phyloP scores from a whole-genome alignment of 2,329 filamentous ascomycete genomes.

The Acephala macrosclerotiorum region DNA sequence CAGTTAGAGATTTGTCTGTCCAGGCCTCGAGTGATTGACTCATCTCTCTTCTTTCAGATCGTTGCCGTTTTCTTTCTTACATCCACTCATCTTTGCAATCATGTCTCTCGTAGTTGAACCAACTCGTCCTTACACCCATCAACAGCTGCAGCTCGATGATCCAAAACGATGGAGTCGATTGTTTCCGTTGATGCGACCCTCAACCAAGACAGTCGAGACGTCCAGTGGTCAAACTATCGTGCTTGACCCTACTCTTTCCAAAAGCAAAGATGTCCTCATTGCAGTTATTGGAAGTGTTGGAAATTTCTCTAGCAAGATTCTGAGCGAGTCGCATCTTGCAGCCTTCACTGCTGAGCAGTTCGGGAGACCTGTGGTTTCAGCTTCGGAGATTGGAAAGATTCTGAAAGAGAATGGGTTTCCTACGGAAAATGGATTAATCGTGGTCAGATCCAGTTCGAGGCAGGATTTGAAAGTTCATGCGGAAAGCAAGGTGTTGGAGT shows the following conservation, averaged over 20 bases:
- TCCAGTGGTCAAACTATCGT: constrained; percentile 26
- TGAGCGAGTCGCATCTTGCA: constrained; percentile 32
- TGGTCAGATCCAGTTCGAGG: constrained; percentile 25
- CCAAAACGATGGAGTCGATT: constrained; percentile 36
- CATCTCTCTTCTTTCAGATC: not conserved
- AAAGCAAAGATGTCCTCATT: constrained; percentile 29
- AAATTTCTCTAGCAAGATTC: constrained; percentile 37
- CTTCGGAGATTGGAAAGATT: constrained; percentile 25
- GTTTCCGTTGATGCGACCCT: constrained; percentile 39
- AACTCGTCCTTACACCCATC: constrained; percentile 33
- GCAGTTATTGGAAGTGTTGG: constrained; percentile 30
- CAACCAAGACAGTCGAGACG: constrained; percentile 29
- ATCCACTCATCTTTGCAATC: constrained; percentile 5
- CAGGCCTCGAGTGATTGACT: not conserved
- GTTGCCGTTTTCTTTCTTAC: not conserved
- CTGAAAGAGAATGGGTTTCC: constrained; percentile 29
- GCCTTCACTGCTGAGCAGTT: constrained; percentile 28
- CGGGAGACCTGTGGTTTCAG: constrained; percentile 16
- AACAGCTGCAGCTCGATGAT: constrained; percentile 33
- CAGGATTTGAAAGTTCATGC: constrained; percentile 19
- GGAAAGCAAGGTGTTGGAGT: constrained; percentile 18
- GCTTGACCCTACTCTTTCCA: constrained; percentile 29
- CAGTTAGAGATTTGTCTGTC: not conserved
- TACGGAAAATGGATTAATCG: constrained; percentile 29
- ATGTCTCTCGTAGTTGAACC: constrained; percentile 39